Percentiles rank a stretch among this genome's conserved stretches.
Evolutionary conservation across 257 asterid genomes (phyloP).

Genomic region (Fraxinus americana): DNA sequence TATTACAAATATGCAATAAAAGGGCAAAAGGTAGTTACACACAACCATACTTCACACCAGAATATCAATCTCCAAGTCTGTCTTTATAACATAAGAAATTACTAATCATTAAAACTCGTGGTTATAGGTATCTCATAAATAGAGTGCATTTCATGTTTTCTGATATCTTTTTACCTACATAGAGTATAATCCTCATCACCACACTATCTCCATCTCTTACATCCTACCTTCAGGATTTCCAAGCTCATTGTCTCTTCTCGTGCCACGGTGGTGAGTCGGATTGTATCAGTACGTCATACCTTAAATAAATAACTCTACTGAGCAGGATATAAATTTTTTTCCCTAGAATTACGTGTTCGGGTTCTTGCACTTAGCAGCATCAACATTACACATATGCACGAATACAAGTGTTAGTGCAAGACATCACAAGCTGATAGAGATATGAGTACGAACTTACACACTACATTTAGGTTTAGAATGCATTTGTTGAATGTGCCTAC

Average conservation of each 20-base stretch:
- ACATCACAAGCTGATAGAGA: background rate
- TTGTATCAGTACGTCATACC: background rate
- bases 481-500: constrained; percentile 5
- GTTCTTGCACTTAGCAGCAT: background rate
- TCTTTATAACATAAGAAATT: background rate
- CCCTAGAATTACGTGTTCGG: background rate
- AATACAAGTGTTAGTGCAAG: background rate
- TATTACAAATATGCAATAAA: background rate
- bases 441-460: background rate
- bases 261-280: background rate
- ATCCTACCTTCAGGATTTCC: background rate
- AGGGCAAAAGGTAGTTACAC: background rate
- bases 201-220: too few relatives aligned
- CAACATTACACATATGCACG: background rate
- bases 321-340: background rate
- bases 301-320: background rate
- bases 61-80: background rate
- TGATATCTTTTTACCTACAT: too few relatives aligned
- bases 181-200: too few relatives aligned
- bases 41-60: background rate
- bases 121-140: background rate
- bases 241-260: background rate
- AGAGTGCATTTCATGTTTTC: too few relatives aligned
- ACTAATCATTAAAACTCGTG: constrained; percentile 3
- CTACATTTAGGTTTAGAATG: background rate